Evolutionary conservation across 2,329 filamentous ascomycete genomes (phyloP).

Genomic region (Sporothrix inflata): DNA sequence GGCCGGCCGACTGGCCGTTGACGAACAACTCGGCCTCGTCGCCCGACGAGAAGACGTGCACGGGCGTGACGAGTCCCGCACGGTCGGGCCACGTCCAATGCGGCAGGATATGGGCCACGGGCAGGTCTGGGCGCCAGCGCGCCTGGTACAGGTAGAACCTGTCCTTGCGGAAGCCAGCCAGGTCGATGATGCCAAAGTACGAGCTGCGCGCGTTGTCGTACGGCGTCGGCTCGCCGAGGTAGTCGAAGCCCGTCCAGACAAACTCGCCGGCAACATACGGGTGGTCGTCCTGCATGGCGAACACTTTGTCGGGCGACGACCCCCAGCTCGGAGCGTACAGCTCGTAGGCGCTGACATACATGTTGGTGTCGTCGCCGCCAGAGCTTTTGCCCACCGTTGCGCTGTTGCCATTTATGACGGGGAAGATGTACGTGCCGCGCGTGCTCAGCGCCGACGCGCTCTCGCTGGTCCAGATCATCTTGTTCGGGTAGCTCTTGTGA

Average conservation of each 20-base stretch:
- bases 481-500: conserved; percentile 50
- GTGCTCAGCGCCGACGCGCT: conserved; percentile 52
- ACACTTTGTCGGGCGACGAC: conserved; percentile 58
- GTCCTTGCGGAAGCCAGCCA: conserved; percentile 61
- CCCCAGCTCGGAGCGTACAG: conserved; percentile 54
- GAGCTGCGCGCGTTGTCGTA: conserved; percentile 53
- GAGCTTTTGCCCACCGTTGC: conserved; percentile 43
- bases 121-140: conserved; percentile 54
- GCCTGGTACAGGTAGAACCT: conserved; percentile 59
- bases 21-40: conserved; percentile 60
- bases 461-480: conserved; percentile 51
- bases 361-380: conserved; percentile 44
- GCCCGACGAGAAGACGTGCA: conserved; percentile 56
- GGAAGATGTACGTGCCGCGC: conserved; percentile 57
- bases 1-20: conserved; percentile 52
- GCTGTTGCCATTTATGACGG: conserved; percentile 45
- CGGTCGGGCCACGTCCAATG: conserved; percentile 59
- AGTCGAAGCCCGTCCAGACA: conserved; percentile 41
- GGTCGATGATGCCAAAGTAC: conserved; percentile 61
- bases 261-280: conserved; percentile 55
- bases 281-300: conserved; percentile 51
- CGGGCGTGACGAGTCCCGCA: conserved; percentile 52
- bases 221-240: conserved; percentile 40
- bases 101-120: conserved; percentile 56
- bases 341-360: conserved; percentile 55